phyloP scores from a whole-genome alignment of 768 basidiomycete genomes.

The Porpolomopsis calyptriformis region DNA sequence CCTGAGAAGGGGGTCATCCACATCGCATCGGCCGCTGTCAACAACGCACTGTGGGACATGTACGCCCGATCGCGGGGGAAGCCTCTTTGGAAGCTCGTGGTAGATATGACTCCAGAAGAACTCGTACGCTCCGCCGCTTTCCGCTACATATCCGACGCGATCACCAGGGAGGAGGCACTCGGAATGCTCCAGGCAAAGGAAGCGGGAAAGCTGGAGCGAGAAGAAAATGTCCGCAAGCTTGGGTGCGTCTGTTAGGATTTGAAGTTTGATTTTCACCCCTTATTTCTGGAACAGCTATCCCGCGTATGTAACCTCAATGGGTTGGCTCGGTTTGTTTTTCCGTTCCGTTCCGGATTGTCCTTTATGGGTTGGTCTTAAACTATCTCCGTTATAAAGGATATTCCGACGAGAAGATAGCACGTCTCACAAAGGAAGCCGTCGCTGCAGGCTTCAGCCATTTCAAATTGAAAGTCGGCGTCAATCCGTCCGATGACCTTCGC shows the following conservation, averaged over 20 bases:
- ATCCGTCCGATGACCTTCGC: slow-evolving; percentile 71
- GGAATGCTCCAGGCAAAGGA: slow-evolving; percentile 70
- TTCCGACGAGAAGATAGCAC: slow-evolving; percentile 81
- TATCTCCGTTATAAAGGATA: slow-evolving; percentile 46
- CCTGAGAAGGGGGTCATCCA: slow-evolving; percentile 95
- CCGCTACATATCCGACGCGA: slow-evolving; percentile 87
- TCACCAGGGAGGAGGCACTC: slow-evolving; percentile 85
- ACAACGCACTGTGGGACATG: slow-evolving; percentile 94
- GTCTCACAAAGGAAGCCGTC: slow-evolving; percentile 79
- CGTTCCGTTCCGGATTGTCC: not conserved
- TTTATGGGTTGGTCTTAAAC: not conserved
- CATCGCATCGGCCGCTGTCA: slow-evolving; percentile 78
- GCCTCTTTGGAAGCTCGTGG: slow-evolving; percentile 89
- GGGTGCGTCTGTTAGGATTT: slow-evolving; percentile 33
- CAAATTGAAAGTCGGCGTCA: slow-evolving; percentile 96
- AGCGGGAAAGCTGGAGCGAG: slow-evolving; percentile 66
- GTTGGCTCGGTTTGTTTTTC: slow-evolving; percentile 62
- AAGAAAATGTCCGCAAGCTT: slow-evolving; percentile 57
- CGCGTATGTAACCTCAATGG: slow-evolving; percentile 87
- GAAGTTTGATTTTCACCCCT: not conserved
- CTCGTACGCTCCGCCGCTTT: slow-evolving; percentile 68
- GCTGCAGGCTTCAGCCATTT: slow-evolving; percentile 92
- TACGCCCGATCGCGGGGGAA: slow-evolving; percentile 70
- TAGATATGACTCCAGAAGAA: slow-evolving; percentile 83
- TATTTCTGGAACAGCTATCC: slow-evolving; percentile 52